Evolutionary conservation across 2,329 filamentous ascomycete species (phyloP).

Genomic region (Didymella arachidicola): DNA sequence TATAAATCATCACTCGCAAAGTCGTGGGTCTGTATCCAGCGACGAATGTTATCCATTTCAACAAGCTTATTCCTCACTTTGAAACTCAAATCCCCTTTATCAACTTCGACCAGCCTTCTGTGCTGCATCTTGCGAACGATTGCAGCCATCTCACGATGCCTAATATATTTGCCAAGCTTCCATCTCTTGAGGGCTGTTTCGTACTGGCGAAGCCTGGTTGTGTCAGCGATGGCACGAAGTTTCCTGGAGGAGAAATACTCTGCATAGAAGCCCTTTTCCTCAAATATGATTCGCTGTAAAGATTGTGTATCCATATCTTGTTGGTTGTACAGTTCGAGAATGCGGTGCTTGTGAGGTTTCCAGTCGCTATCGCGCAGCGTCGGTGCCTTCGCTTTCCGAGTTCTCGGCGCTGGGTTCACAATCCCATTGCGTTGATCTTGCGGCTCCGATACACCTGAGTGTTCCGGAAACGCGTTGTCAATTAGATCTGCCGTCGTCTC

Average conservation of each 20-base stretch:
- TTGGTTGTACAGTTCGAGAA: slow-evolving; percentile 23
- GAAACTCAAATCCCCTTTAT: slow-evolving; percentile 23
- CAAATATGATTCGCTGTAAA: slow-evolving; percentile 21
- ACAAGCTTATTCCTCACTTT: slow-evolving; percentile 24
- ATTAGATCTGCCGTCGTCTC: too few species aligned
- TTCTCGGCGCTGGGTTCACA: too few species aligned
- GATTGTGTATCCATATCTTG: slow-evolving; percentile 14
- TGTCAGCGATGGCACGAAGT: background rate
- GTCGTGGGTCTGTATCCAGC: slow-evolving; percentile 32
- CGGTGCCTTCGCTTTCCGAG: slow-evolving; percentile 22
- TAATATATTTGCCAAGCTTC: slow-evolving; percentile 32
- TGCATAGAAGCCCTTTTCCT: slow-evolving; percentile 24
- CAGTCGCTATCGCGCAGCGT: slow-evolving; percentile 32
- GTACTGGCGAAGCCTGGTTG: slow-evolving; percentile 29
- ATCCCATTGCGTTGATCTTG: too few species aligned
- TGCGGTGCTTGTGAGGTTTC: slow-evolving; percentile 31
- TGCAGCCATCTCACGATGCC: too few species aligned
- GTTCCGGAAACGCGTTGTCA: too few species aligned
- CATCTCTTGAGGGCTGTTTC: slow-evolving; percentile 28
- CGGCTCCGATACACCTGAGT: too few species aligned
- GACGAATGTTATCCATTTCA: slow-evolving; percentile 29
- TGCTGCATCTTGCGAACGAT: slow-evolving; percentile 30
- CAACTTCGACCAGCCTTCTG: slow-evolving; percentile 28
- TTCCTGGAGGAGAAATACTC: slow-evolving; percentile 16
- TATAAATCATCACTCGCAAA: slow-evolving; percentile 5